Conservation (phyloP, 441 rosid species). For the Euphorbia celastroides region DNA sequence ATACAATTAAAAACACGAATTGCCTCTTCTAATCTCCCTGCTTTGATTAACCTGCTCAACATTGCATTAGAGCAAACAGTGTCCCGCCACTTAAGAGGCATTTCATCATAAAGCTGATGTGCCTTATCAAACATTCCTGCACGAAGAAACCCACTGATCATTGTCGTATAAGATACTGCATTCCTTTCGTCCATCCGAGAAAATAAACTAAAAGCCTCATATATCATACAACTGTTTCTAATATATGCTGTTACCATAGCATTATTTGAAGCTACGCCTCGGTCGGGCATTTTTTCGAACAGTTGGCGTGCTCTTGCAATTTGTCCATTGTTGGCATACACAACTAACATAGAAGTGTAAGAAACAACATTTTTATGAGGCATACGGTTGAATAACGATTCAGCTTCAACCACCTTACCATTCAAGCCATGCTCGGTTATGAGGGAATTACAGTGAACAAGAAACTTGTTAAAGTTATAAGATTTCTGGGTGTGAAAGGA, state of each 20-base stretch:
- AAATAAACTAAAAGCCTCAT: conserved; percentile 42
- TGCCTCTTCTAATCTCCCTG: conserved; percentile 48
- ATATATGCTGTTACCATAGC: conserved; percentile 72
- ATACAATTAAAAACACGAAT: conserved; percentile 45
- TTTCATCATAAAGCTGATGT: conserved; percentile 32
- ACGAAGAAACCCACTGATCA: conserved; percentile 60
- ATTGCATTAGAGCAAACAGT: conserved; percentile 62
- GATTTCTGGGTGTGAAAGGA: conserved; percentile 5
- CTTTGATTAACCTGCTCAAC: conserved; percentile 57
- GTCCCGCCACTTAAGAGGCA: conserved; percentile 48
- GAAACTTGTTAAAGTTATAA: conserved; percentile 11
- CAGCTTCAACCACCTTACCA: conserved; percentile 45
- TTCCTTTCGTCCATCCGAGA: conserved; percentile 37
- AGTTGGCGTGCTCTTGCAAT: conserved; percentile 42
- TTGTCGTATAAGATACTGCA: conserved; percentile 52
- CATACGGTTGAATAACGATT: conserved; percentile 49
- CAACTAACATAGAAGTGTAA: conserved; percentile 75
- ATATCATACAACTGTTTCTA: conserved; percentile 35
- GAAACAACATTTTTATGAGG: conserved; percentile 46
- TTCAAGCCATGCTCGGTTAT: conserved; percentile 51
- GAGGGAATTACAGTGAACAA: conserved; percentile 51
- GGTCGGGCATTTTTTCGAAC: conserved; percentile 65
- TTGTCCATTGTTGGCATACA: conserved; percentile 43
- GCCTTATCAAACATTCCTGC: conserved; percentile 53
- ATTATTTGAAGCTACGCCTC: conserved; percentile 51